Base-by-base conservation (phyloP, 768 basidiomycete species). In the Mrakia blollopis region DNA sequence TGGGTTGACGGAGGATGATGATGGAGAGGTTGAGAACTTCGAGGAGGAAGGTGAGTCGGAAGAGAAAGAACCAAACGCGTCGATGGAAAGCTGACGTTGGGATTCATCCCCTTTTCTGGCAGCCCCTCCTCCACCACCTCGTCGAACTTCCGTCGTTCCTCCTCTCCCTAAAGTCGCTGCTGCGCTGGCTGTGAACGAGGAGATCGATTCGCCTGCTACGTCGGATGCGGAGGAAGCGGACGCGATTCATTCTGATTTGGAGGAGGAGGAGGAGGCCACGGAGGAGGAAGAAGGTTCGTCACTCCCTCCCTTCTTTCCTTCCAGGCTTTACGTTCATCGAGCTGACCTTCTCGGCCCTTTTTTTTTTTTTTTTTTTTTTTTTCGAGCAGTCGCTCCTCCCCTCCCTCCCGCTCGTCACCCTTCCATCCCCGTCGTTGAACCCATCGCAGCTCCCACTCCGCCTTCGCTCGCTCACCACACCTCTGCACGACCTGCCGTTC, bases 121-220 rank as follows among this genome's bases (percentile, higher is more conserved):
- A 69, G 62, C 77, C 16, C 57, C 70, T 41, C 75, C 78, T 35
- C 69, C 78, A 5, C 75, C 80, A 21, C 79, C 79, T n/a, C 77
- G 76, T 13, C 60, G 75, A 68, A 54, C 75, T 37, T 47, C 77
- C 1, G 73, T 73, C 13, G 16, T 75, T 30, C 74, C 62, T 63
- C n/a, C 74, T 21, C 39, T 61, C 44, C 61, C 72, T 28, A 3
- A 54, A 16, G 71, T 72, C 57, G 52, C 25, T 30, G 35, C n/a
- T 44, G 47, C 28, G 5, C 28, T 28, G 23, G 79, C 78, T 25
- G 69, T 73, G 0, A 78, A 80, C 41, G 69, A 76, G 3, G 78
- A 80, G 11, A 78, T 74, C 11, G 75, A 75, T n/a, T 63, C 73
- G 30, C 52, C 30, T 39, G 73, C 39, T 0, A 61, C 14, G 0